These are phyloP conservation scores for Cryphonectria radicalis DNA, from an alignment of 2,329 filamentous ascomycete species.

Conservation along the genomic window DNA sequence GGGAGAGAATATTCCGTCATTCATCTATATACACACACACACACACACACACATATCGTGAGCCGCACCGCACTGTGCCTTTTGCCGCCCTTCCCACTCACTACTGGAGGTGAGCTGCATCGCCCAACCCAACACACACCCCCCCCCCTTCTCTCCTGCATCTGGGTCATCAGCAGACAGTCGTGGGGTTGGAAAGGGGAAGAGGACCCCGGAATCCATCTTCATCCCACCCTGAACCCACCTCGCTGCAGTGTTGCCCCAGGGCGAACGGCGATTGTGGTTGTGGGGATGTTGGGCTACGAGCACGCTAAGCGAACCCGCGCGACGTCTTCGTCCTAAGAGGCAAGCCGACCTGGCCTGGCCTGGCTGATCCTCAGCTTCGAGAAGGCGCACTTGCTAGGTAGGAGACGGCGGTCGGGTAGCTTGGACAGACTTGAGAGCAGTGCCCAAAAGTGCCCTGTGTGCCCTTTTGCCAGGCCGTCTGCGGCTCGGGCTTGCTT, in stretches of 20 bases:
- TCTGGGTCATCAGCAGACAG: conserved; percentile 1
- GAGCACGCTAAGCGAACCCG: conserved; percentile 3
- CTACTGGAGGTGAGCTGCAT: neutral
- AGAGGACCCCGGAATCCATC: conserved; percentile 6
- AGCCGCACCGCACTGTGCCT: conserved; percentile 5
- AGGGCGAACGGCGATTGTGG: conserved; percentile 7
- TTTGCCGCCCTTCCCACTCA: conserved; percentile 3
- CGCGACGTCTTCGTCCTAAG: conserved; percentile 6
- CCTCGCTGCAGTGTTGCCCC: conserved; percentile 7
- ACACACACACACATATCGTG: neutral
- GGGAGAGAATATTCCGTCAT: neutral
- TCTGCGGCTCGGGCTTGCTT: neutral
- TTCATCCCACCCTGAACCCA: conserved; percentile 8
- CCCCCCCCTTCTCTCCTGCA: neutral
- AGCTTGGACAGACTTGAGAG: neutral
- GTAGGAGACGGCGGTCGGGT: neutral
- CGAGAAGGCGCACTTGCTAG: conserved; percentile 2
- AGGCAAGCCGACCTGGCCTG: neutral
- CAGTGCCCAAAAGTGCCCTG: neutral
- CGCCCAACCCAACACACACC: neutral
- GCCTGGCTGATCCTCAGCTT: neutral
- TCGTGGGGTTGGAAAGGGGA: conserved; percentile 19
- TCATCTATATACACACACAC: neutral
- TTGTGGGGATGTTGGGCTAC: conserved; percentile 7
- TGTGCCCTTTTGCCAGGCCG: neutral